phyloP scores from a whole-genome alignment of 225 moss, liverwort and hornwort species.

The Bryoerythrophyllum caledonicum region DNA sequence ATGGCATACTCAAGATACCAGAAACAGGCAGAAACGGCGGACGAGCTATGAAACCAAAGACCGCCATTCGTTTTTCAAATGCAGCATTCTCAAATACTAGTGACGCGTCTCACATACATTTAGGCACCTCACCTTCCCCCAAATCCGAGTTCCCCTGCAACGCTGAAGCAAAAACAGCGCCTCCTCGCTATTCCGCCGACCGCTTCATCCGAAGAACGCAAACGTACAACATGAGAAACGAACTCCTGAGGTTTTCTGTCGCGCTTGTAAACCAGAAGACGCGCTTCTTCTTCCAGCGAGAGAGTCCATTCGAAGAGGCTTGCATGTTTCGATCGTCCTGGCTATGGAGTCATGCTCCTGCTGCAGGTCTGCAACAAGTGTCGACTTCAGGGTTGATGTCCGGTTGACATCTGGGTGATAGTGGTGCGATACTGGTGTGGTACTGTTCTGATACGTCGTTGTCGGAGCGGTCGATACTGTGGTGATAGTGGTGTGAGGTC shows the following conservation, averaged over 20 bases:
- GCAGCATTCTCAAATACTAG: not conserved
- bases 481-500: not conserved
- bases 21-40: not conserved
- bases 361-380: not conserved
- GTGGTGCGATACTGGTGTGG: no score
- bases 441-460: not conserved
- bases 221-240: not conserved
- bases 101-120: not conserved
- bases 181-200: not conserved
- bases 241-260: not conserved
- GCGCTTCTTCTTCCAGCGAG: not conserved
- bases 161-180: constrained; percentile 2
- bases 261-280: not conserved
- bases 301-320: not conserved
- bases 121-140: constrained; percentile 5
- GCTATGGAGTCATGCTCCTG: constrained; percentile 34
- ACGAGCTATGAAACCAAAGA: not conserved
- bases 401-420: not conserved
- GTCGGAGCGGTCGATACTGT: not conserved
- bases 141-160: constrained; percentile 10
- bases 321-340: constrained; percentile 9
- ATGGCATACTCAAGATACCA: not conserved
- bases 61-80: not conserved
- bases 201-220: not conserved
- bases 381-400: not conserved